A percentile compares a stretch with the other conserved stretches of the same genome.
phyloP scores from a whole-genome alignment of 176 grass and related monocot species.

The Poa pratensis region DNA sequence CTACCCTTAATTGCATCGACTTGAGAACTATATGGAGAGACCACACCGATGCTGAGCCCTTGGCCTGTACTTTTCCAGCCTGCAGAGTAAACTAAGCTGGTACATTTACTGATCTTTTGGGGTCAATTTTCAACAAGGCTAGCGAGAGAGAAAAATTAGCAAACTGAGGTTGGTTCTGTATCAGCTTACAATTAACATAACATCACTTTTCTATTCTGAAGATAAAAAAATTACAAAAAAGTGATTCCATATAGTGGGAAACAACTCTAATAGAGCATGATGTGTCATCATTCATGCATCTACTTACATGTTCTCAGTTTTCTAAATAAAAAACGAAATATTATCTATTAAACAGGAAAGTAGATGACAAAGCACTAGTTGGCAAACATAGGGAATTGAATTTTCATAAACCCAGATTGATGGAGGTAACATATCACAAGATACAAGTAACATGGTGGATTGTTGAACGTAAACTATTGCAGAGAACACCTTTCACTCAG shows the following conservation, averaged over 20 bases:
- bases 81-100: slow-evolving; percentile 31
- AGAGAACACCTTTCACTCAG: background rate
- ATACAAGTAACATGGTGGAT: background rate
- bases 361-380: background rate
- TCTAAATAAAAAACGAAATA: background rate
- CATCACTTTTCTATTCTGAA: background rate
- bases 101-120: slow-evolving; percentile 10
- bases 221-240: background rate
- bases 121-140: background rate
- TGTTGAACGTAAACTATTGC: background rate
- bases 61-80: slow-evolving; percentile 48
- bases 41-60: slow-evolving; percentile 59
- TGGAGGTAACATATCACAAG: background rate
- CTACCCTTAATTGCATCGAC: slow-evolving; percentile 58
- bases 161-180: slow-evolving; percentile 1
- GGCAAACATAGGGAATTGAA: background rate
- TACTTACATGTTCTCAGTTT: background rate
- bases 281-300: slow-evolving; percentile 2
- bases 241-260: background rate
- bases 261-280: background rate
- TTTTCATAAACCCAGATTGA: slow-evolving; percentile 29
- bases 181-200: background rate
- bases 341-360: background rate
- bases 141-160: background rate
- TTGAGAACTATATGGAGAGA: slow-evolving; percentile 79